Conservation (phyloP, 1,139 yeast species). For the Meyerozyma athensensis region DNA sequence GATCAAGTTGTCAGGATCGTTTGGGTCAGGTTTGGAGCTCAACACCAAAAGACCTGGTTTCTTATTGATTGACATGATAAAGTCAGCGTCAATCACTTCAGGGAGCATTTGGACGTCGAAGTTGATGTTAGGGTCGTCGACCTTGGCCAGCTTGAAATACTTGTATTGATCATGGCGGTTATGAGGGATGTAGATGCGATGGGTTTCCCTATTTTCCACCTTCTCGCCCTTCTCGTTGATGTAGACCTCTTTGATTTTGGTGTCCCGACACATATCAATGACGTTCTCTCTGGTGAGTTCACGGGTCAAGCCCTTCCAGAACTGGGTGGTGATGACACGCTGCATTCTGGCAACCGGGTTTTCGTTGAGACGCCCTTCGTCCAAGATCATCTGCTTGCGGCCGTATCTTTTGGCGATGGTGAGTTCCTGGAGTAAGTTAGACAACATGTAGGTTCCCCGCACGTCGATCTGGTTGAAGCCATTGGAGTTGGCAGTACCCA, state of each 20-base stretch:
- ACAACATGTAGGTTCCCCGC: conserved; percentile 87
- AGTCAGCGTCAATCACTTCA: conserved; percentile 58
- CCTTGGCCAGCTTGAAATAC: conserved; percentile 55
- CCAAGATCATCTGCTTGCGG: conserved; percentile 68
- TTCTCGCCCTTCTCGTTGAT: conserved; percentile 30
- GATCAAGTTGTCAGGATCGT: conserved; percentile 46
- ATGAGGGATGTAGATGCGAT: conserved; percentile 76
- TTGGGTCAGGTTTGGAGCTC: conserved; percentile 56
- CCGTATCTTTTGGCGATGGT: conserved; percentile 84
- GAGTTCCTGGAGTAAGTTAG: conserved; percentile 82
- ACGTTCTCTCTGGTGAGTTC: conserved; percentile 57
- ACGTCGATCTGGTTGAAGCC: conserved; percentile 72
- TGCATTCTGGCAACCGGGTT: conserved; percentile 80
- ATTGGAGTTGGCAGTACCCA: conserved; percentile 82
- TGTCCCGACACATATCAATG: conserved; percentile 72
- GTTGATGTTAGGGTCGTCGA: conserved; percentile 49
- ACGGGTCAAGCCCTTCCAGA: conserved; percentile 81
- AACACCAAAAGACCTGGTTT: conserved; percentile 86
- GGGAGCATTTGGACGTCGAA: conserved; percentile 76
- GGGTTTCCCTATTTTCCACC: conserved; percentile 36
- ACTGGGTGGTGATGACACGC: conserved; percentile 69
- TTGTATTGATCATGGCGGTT: conserved; percentile 69
- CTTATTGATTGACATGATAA: conserved; percentile 69
- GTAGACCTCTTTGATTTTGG: conserved; percentile 65
- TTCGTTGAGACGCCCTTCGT: conserved; percentile 79